phyloP scores from a whole-genome alignment of 805 yeast genomes.

The Cyberlindnera japonica region DNA sequence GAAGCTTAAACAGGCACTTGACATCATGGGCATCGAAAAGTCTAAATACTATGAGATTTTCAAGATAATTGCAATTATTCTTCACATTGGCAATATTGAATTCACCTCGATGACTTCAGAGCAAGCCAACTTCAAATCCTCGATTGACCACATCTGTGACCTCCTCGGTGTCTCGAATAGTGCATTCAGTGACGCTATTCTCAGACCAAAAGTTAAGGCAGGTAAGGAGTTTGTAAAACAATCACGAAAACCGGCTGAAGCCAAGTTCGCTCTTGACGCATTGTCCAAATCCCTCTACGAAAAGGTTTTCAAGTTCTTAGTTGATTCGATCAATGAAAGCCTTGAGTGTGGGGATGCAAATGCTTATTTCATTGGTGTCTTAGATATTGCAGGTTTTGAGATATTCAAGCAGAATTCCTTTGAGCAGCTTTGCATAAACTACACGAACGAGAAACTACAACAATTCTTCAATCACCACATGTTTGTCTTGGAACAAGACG shows the following conservation, averaged over 20 bases:
- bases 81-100: slow-evolving; percentile 83
- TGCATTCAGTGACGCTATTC: slow-evolving; percentile 54
- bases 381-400: slow-evolving; percentile 98
- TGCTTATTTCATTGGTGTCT: slow-evolving; percentile 78
- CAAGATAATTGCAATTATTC: slow-evolving; percentile 64
- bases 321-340: slow-evolving; percentile 67
- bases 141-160: slow-evolving; percentile 48
- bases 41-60: slow-evolving; percentile 57
- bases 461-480: slow-evolving; percentile 98
- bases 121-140: slow-evolving; percentile 65
- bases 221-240: slow-evolving; percentile 85
- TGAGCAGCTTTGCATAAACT: slow-evolving; percentile 95
- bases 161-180: slow-evolving; percentile 60
- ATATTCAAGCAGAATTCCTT: slow-evolving; percentile 92
- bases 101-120: slow-evolving; percentile 65
- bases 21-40: slow-evolving; percentile 63
- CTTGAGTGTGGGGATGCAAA: slow-evolving; percentile 45
- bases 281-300: slow-evolving; percentile 86
- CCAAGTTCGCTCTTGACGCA: slow-evolving; percentile 78
- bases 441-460: slow-evolving; percentile 94
- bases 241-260: slow-evolving; percentile 74
- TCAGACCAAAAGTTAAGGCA: slow-evolving; percentile 84
- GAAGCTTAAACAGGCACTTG: slow-evolving; percentile 60
- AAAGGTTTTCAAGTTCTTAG: slow-evolving; percentile 72
- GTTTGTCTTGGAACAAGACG: slow-evolving; percentile 95